These are phyloP conservation scores for Beauveria varroae DNA, from an alignment of 2,329 filamentous ascomycete species.

Conservation along the genomic window DNA sequence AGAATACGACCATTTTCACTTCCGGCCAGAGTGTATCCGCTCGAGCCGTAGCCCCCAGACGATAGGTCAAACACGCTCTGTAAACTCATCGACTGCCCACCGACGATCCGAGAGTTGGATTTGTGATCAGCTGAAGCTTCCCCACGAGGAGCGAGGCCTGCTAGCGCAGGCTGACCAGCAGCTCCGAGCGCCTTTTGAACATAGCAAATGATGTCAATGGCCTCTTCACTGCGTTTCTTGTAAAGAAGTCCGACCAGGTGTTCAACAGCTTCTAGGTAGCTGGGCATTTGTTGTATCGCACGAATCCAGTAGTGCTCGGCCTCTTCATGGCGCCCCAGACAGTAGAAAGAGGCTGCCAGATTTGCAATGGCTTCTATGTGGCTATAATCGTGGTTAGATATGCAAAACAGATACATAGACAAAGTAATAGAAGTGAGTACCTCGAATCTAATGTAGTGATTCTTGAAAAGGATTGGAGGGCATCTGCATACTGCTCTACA, in stretches of 20 bases:
- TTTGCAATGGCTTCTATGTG: constrained; percentile 94
- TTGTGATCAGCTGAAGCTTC: neutral
- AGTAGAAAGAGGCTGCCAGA: constrained; percentile 80
- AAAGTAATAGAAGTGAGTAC: constrained; percentile 26
- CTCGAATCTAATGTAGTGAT: constrained; percentile 48
- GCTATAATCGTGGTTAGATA: constrained; percentile 31
- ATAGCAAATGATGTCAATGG: constrained; percentile 77
- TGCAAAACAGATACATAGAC: neutral
- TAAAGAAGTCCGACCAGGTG: constrained; percentile 87
- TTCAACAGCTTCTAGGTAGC: constrained; percentile 90
- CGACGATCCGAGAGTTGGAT: neutral
- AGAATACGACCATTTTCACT: constrained; percentile 88
- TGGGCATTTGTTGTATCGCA: constrained; percentile 75
- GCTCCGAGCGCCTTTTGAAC: constrained; percentile 59
- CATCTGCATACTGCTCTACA: constrained; percentile 73
- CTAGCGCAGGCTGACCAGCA: neutral
- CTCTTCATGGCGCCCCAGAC: constrained; percentile 72
- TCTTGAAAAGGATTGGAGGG: constrained; percentile 65
- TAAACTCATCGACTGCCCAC: constrained; percentile 36
- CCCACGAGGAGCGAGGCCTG: neutral
- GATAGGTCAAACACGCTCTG: neutral
- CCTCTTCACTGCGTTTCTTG: constrained; percentile 73
- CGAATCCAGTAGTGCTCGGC: constrained; percentile 80
- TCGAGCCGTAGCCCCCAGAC: constrained; percentile 43
- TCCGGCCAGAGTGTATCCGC: constrained; percentile 77